Percentiles rank a stretch among this genome's conserved stretches.
phyloP scores from a whole-genome alignment of 2,329 filamentous ascomycete genomes.

The Pezicula radicicola region DNA sequence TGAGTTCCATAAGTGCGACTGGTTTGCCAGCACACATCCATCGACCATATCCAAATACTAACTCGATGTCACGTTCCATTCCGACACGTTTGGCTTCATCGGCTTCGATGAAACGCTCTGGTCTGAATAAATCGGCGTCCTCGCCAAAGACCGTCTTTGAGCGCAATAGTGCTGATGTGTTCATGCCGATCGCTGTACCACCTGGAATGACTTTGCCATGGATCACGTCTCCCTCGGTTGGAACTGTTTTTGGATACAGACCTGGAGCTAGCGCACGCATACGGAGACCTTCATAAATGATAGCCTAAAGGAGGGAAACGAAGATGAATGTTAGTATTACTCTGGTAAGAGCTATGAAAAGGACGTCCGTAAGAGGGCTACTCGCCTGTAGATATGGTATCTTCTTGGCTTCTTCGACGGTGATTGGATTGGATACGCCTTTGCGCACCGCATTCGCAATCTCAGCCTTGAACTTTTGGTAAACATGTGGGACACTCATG shows the following conservation, averaged over 20 bases:
- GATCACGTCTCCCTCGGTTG: background rate
- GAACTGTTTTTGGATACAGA: background rate
- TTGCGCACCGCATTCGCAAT: constrained; percentile 22
- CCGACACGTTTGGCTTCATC: constrained; percentile 27
- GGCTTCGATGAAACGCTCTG: constrained; percentile 46
- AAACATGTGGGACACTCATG: constrained; percentile 43
- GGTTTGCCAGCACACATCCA: constrained; percentile 42
- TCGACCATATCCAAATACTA: constrained; percentile 40
- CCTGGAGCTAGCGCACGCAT: constrained; percentile 36
- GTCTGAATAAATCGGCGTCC: constrained; percentile 39
- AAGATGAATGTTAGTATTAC: background rate
- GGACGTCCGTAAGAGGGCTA: background rate
- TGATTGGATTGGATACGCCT: background rate
- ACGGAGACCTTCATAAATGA: constrained; percentile 44
- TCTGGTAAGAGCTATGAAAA: background rate
- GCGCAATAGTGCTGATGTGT: constrained; percentile 32
- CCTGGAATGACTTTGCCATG: constrained; percentile 2
- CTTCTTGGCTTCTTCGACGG: background rate
- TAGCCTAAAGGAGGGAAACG: constrained; percentile 25
- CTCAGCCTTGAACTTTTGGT: constrained; percentile 42
- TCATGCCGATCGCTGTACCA: constrained; percentile 11
- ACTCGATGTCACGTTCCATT: constrained; percentile 37
- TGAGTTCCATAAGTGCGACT: constrained; percentile 45
- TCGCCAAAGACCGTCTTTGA: constrained; percentile 32
- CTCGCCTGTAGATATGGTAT: constrained; percentile 3